Evolutionary conservation across 495 filamentous ascomycete genomes (phyloP).

Genomic region (Chaetomium fimeti): DNA sequence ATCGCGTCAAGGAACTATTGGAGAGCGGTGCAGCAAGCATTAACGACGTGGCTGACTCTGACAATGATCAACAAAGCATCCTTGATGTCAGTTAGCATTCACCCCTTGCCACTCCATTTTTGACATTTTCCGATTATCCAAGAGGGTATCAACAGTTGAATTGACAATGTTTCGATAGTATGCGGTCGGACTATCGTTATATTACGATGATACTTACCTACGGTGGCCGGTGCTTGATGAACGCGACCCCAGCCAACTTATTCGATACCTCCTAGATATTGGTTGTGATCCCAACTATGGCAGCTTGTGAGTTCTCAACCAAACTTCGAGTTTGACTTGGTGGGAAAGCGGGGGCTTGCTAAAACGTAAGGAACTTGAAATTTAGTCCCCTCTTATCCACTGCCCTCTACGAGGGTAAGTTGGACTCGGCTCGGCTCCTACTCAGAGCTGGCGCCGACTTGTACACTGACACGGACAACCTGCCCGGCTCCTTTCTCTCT

Average conservation of each 20-base stretch:
- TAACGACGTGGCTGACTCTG: not conserved
- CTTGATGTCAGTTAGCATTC: not conserved
- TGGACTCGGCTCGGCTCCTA: not conserved
- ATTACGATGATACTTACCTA: no score
- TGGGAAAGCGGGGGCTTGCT: no score
- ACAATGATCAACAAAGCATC: not conserved
- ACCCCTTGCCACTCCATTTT: not conserved
- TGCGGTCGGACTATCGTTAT: not conserved
- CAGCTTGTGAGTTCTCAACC: not conserved
- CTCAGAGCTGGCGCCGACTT: not conserved
- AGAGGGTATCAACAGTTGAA: no score
- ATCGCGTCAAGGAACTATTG: not conserved
- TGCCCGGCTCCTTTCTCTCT: not conserved
- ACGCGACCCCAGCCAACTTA: not conserved
- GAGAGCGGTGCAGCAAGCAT: conserved; percentile 3
- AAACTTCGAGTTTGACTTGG: not conserved
- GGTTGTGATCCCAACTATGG: not conserved
- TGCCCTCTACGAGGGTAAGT: not conserved
- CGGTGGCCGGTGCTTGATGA: no score
- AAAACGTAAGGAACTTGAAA: no score
- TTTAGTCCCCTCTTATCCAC: no score
- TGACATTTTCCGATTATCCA: no score
- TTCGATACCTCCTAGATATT: not conserved
- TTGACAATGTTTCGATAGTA: not conserved
- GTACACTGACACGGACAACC: not conserved